A percentile compares a stretch with the other conserved stretches of the same genome.
These are phyloP conservation scores for Pyrenochaeta sp. DNA, from an alignment of 2,329 filamentous ascomycete genomes.

Conservation along the genomic window DNA sequence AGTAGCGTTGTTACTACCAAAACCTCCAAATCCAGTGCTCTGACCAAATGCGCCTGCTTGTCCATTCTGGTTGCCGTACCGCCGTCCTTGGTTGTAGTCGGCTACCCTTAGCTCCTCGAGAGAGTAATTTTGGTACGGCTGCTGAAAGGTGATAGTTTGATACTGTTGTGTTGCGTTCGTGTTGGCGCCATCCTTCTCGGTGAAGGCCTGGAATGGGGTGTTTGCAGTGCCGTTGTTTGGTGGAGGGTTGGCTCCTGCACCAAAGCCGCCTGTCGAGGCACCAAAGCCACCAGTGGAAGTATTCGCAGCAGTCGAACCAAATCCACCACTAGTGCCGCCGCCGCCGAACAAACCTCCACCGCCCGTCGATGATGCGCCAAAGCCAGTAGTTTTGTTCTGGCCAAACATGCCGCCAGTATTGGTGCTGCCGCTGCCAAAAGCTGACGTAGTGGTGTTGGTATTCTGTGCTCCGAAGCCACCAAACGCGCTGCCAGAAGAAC, in stretches of 20 bases:
- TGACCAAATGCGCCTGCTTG: slow-evolving; percentile 84
- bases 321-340: slow-evolving; percentile 36
- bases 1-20: slow-evolving; percentile 47
- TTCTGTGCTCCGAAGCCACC: slow-evolving; percentile 27
- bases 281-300: slow-evolving; percentile 33
- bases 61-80: slow-evolving; percentile 82
- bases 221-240: slow-evolving; percentile 69
- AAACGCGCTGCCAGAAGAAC: slow-evolving; percentile 12
- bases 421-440: slow-evolving; percentile 37
- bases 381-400: slow-evolving; percentile 36
- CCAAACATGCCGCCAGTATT: slow-evolving; percentile 44
- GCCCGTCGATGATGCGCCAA: slow-evolving; percentile 36
- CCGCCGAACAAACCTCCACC: slow-evolving; percentile 41
- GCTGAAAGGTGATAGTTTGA: slow-evolving; percentile 81
- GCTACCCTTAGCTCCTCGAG: slow-evolving; percentile 73
- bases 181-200: slow-evolving; percentile 74
- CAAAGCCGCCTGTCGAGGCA: slow-evolving; percentile 42
- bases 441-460: slow-evolving; percentile 28
- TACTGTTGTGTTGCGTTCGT: slow-evolving; percentile 68
- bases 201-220: slow-evolving; percentile 70
- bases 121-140: slow-evolving; percentile 87
- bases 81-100: slow-evolving; percentile 88
- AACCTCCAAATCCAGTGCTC: slow-evolving; percentile 64
- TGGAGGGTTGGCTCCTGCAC: slow-evolving; percentile 23
- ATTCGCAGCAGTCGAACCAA: slow-evolving; percentile 31